Percentiles rank a stretch among this genome's conserved stretches.
These are phyloP conservation scores for Telopea speciosissima DNA, from an alignment of 177 flowering plant species.

Conservation along the genomic window DNA sequence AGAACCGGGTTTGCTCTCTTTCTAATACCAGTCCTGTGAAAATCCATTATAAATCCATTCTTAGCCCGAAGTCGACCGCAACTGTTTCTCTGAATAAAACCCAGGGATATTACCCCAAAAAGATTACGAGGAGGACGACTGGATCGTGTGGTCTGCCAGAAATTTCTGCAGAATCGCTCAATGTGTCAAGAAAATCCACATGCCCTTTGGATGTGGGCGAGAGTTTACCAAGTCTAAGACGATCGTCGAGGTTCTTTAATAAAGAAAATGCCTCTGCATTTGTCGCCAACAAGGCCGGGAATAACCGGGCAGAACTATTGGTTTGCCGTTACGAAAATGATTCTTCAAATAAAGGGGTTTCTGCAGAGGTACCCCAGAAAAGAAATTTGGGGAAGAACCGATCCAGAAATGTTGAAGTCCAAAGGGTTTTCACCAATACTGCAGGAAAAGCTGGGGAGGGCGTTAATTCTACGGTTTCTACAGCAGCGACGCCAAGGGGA, in stretches of 20 bases:
- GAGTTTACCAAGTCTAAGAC: constrained; percentile 10
- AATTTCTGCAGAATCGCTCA: constrained; percentile 3
- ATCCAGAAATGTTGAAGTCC: not conserved
- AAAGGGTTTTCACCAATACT: not conserved
- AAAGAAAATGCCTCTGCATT: not conserved
- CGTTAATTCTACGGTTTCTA: not conserved
- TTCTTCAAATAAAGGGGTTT: constrained; percentile 6
- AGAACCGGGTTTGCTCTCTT: not conserved
- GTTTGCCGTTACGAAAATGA: not conserved
- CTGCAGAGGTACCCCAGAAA: constrained; percentile 4
- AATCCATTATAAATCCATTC: not conserved
- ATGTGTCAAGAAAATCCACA: constrained; percentile 22
- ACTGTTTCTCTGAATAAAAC: too few species aligned
- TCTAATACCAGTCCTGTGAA: not conserved
- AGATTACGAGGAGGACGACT: too few species aligned
- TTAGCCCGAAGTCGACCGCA: too few species aligned
- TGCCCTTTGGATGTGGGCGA: constrained; percentile 9
- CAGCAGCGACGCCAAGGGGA: not conserved
- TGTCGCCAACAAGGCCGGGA: not conserved
- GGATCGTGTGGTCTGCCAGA: constrained; percentile 5
- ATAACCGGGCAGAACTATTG: not conserved
- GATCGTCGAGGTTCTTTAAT: constrained; percentile 11
- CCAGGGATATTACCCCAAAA: too few species aligned
- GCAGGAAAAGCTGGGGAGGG: not conserved
- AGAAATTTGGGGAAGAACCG: not conserved